Percentiles rank a stretch among this genome's conserved stretches.
phyloP scores from a whole-genome alignment of 495 filamentous ascomycete species.

The Neurospora sp. region DNA sequence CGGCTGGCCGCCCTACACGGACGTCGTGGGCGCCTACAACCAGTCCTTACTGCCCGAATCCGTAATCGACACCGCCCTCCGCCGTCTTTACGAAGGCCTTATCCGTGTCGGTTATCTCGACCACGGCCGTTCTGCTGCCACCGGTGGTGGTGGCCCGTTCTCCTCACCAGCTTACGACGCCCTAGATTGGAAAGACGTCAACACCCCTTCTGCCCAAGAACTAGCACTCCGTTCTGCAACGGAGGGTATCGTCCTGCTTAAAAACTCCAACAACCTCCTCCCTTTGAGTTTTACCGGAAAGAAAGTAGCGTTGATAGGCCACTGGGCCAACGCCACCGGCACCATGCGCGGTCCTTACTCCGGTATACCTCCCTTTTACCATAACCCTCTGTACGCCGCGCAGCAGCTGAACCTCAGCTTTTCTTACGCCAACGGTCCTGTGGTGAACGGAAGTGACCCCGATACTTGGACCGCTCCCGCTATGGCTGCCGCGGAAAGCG shows the following conservation, averaged over 20 bases:
- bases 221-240: constrained; percentile 22
- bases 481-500: constrained; percentile 17
- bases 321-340: constrained; percentile 20
- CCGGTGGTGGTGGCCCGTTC: neutral
- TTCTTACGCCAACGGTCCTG: constrained; percentile 12
- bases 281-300: constrained; percentile 14
- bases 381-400: constrained; percentile 21
- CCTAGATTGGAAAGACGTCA: constrained; percentile 24
- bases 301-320: constrained; percentile 26
- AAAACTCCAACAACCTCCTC: constrained; percentile 20
- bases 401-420: constrained; percentile 17
- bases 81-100: constrained; percentile 25
- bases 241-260: constrained; percentile 25
- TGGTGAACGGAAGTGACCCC: constrained; percentile 25
- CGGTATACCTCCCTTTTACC: constrained; percentile 24
- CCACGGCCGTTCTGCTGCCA: neutral
- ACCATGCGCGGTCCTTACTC: constrained; percentile 30
- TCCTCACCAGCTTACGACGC: constrained; percentile 17
- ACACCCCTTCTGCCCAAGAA: constrained; percentile 20
- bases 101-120: constrained; percentile 30
- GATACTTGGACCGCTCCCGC: constrained; percentile 46
- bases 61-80: constrained; percentile 25
- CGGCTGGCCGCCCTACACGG: constrained; percentile 16
- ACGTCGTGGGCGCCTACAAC: constrained; percentile 23
- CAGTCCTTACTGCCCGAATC: constrained; percentile 23